Percentiles rank a stretch among this genome's conserved stretches.
phyloP scores from a whole-genome alignment of 805 yeast species.

The Candida boidinii region DNA sequence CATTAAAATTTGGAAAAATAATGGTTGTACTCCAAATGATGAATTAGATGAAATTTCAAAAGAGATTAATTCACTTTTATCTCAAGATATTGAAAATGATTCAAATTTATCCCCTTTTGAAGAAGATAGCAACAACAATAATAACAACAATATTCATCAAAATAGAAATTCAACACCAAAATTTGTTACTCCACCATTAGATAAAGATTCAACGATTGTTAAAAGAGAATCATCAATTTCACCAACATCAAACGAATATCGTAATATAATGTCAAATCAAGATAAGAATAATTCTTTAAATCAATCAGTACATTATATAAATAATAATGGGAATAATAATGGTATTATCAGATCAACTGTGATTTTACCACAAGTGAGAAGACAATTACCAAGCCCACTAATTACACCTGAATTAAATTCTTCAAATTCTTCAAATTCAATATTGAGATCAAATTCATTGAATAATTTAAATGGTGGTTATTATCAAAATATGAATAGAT shows the following conservation, averaged over 20 bases:
- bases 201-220: too few species aligned
- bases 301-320: background rate
- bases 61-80: conserved; percentile 10
- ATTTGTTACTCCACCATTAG: too few species aligned
- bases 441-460: too few species aligned
- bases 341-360: background rate
- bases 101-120: background rate
- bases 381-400: conserved; percentile 14
- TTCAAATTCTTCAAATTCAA: background rate
- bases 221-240: too few species aligned
- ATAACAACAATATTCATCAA: background rate
- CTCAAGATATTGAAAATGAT: background rate
- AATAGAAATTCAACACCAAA: background rate
- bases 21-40: conserved; percentile 14
- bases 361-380: conserved; percentile 2
- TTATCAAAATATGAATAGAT: background rate
- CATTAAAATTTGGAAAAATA: conserved; percentile 19
- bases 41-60: conserved; percentile 20
- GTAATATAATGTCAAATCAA: background rate
- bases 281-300: conserved; percentile 1
- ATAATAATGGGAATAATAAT: background rate
- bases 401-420: conserved; percentile 7
- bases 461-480: too few species aligned
- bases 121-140: background rate
- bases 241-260: too few species aligned